Evolutionary conservation across 441 rosid species (phyloP), one percentile per base, ranked within the genome.

Genomic region (Arabidopsis lyrata): DNA sequence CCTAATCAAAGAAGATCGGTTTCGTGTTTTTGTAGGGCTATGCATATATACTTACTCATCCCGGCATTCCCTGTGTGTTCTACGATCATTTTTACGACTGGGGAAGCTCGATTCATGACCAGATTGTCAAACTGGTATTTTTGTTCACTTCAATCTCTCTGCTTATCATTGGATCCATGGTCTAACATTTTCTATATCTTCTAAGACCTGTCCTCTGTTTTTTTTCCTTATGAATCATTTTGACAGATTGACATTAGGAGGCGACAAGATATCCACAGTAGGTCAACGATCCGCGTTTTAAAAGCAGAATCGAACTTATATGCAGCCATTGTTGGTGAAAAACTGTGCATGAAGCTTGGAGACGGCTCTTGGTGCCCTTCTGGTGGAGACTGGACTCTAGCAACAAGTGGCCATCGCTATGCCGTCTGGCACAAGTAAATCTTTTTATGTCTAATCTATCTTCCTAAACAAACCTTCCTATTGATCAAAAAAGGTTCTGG

Each of bases 281-380:
- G 95, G 70, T 90, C 95, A 60, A 67, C 88, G n/a, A 66, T 95
- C 63, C 81, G 74, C 29, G 82, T 92, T 68, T 54, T 88, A 50
- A 90, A 89, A 78, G 92, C 95, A 5, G 81, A 83, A 64, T 82
- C 95, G 39, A 89, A 83, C 72, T 85, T 92, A 61, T 95, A 89
- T 63, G 85, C 91, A 41, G 96, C 97, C 49, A 66, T 84, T 42
- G 80, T 89, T 36, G 97, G 89, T 38, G 97, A 88, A 64, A 95
- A 88, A 68, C 54, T 90, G 42, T 85, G 93, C 70, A 86, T 90
- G 92, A 95, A 92, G 85, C 78, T 95, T 34, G 96, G 99, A 48
- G 92, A 90, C 42, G 94, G 88, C 42, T 89, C 97, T 45, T 95
- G 97, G 99, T 87, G 88, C 77, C 97, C 97, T 39, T 76, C 88